Percentiles rank a stretch among this genome's conserved stretches.
phyloP scores from a whole-genome alignment of 768 basidiomycete species.

The Lactarius sanguifluus region DNA sequence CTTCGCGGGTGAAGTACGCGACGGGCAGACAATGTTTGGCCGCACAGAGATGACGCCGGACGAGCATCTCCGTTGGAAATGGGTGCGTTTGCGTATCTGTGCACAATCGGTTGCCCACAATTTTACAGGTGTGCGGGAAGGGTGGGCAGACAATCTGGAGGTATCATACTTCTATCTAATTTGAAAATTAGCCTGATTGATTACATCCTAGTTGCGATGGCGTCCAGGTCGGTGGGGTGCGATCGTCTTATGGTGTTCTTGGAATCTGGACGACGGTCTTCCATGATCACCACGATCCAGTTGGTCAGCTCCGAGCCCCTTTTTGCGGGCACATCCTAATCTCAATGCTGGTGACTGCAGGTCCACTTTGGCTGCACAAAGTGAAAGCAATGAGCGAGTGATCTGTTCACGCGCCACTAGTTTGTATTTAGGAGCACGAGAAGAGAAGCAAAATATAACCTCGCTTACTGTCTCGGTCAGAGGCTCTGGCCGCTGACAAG shows the following conservation, averaged over 20 bases:
- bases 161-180: constrained; percentile 31
- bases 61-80: constrained; percentile 59
- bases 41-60: constrained; percentile 57
- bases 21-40: constrained; percentile 50
- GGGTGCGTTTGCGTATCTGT: constrained; percentile 44
- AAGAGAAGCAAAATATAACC: background rate
- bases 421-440: constrained; percentile 4
- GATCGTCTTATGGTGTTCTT: constrained; percentile 58
- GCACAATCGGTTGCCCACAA: background rate
- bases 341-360: constrained; percentile 22
- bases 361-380: constrained; percentile 37
- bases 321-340: background rate
- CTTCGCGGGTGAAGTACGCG: constrained; percentile 53
- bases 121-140: constrained; percentile 20
- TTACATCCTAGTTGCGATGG: constrained; percentile 51
- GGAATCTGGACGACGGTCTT: constrained; percentile 52
- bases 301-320: constrained; percentile 39
- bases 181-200: constrained; percentile 35
- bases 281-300: constrained; percentile 48
- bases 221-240: constrained; percentile 58
- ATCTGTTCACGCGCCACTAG: background rate
- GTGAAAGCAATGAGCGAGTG: constrained; percentile 6
- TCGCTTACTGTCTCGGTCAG: background rate
- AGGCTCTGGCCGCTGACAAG: background rate
- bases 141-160: constrained; percentile 36